A percentile compares a stretch with the other conserved stretches of the same genome.
Conservation (phyloP, 2,329 filamentous ascomycete species). For the Fusarium bactridioides region DNA sequence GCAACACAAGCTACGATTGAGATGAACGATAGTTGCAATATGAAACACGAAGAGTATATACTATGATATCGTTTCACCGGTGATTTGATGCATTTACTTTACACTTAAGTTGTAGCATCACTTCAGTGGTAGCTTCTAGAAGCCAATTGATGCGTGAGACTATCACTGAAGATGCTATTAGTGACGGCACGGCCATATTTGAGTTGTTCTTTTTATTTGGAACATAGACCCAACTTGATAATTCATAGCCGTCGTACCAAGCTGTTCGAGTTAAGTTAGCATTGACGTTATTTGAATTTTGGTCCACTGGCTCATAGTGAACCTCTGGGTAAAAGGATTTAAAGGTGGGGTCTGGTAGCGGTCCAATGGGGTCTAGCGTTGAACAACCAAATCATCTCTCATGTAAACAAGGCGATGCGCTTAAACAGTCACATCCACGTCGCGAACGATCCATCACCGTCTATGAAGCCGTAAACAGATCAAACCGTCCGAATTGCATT, state of each 20-base stretch:
- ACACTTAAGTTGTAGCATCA: neutral
- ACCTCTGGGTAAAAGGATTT: neutral
- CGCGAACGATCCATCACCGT: conserved; percentile 38
- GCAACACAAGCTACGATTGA: conserved; percentile 43
- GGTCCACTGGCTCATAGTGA: neutral
- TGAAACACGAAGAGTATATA: conserved; percentile 30
- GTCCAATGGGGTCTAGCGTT: conserved; percentile 33
- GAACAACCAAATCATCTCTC: conserved; percentile 34
- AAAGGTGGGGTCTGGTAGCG: conserved; percentile 24
- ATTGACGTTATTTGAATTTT: conserved; percentile 20
- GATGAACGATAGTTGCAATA: conserved; percentile 35
- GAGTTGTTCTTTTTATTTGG: neutral
- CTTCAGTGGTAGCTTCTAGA: neutral
- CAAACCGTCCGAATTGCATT: conserved; percentile 26
- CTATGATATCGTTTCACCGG: neutral
- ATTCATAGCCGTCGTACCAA: neutral
- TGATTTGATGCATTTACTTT: neutral
- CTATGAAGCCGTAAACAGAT: conserved; percentile 14
- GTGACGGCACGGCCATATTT: neutral
- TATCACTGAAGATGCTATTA: neutral
- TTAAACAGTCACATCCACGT: conserved; percentile 37
- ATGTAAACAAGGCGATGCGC: conserved; percentile 45
- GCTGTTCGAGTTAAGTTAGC: neutral
- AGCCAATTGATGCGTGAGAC: neutral
- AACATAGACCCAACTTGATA: neutral